These are phyloP conservation scores for Dillenia turbinata DNA, from an alignment of 164 flowering plant species.

Conservation along the genomic window DNA sequence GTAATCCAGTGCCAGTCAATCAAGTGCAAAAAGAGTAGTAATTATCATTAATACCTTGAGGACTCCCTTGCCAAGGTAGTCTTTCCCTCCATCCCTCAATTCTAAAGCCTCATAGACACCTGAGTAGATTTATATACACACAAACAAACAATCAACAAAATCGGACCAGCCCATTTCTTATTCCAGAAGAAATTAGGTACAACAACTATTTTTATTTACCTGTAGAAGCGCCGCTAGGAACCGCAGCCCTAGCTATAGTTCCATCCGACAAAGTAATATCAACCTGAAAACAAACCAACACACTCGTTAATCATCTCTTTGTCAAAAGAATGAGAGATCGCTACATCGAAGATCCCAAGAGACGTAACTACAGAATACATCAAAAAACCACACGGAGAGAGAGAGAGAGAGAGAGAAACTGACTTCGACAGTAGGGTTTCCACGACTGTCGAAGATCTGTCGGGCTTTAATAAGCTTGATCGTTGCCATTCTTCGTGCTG, in stretches of 20 bases:
- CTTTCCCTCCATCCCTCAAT: slow-evolving; percentile 56
- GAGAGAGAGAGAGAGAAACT: neutral
- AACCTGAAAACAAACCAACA: slow-evolving; percentile 24
- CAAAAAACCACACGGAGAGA: too few relatives aligned
- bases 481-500: slow-evolving; percentile 21
- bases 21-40: neutral
- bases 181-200: neutral
- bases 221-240: slow-evolving; percentile 71
- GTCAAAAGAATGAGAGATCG: too few relatives aligned
- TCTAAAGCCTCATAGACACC: slow-evolving; percentile 58
- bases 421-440: slow-evolving; percentile 61
- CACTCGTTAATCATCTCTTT: too few relatives aligned
- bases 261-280: slow-evolving; percentile 41
- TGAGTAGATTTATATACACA: neutral
- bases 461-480: slow-evolving; percentile 47
- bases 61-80: slow-evolving; percentile 57
- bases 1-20: neutral
- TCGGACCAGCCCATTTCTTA: neutral
- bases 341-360: too few relatives aligned
- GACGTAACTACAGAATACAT: too few relatives aligned
- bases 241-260: slow-evolving; percentile 53
- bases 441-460: slow-evolving; percentile 64
- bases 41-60: slow-evolving; percentile 26
- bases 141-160: neutral
- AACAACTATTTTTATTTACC: slow-evolving; percentile 20